A percentile compares a stretch with the other conserved stretches of the same genome.
Conservation (phyloP, 148 eudicot species). For the Silene latifolia region DNA sequence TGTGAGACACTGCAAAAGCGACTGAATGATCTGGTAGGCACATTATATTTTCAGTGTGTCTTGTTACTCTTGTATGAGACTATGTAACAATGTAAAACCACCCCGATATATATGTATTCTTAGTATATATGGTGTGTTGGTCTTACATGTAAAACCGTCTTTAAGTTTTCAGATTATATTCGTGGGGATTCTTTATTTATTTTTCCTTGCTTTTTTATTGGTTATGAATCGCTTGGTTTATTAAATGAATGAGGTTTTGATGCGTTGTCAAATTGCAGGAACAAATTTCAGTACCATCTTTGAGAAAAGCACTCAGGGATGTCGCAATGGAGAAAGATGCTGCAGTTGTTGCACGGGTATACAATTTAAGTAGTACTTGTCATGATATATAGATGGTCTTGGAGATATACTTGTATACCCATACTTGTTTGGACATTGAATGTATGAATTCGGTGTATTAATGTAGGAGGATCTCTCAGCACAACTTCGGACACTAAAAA, state of each 20-base stretch:
- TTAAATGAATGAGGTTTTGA: not conserved
- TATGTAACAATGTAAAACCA: too few relatives aligned
- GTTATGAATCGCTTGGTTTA: not conserved
- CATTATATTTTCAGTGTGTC: not conserved
- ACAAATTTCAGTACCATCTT: slow-evolving; percentile 70
- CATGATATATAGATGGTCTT: not conserved
- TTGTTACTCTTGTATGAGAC: not conserved
- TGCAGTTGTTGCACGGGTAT: slow-evolving; percentile 97
- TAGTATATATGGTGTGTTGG: not conserved
- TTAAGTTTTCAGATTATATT: too few relatives aligned
- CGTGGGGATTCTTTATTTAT: not conserved
- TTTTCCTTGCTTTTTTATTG: not conserved
- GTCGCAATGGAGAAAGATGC: slow-evolving; percentile 99
- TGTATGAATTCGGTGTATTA: slow-evolving; percentile 24
- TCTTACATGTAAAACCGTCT: not conserved
- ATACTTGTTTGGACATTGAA: slow-evolving; percentile 9
- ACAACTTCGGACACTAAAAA: slow-evolving; percentile 77
- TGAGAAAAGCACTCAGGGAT: slow-evolving; percentile 88
- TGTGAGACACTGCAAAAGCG: slow-evolving; percentile 53
- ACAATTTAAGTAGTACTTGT: not conserved
- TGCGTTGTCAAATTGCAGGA: slow-evolving; percentile 48
- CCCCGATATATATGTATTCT: not conserved
- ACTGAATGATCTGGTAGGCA: slow-evolving; percentile 73
- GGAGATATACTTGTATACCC: not conserved
- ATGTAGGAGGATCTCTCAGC: slow-evolving; percentile 94